Evolutionary conservation across 1,139 yeast genomes (phyloP).

Genomic region (Debaryomycetaceae sp.): DNA sequence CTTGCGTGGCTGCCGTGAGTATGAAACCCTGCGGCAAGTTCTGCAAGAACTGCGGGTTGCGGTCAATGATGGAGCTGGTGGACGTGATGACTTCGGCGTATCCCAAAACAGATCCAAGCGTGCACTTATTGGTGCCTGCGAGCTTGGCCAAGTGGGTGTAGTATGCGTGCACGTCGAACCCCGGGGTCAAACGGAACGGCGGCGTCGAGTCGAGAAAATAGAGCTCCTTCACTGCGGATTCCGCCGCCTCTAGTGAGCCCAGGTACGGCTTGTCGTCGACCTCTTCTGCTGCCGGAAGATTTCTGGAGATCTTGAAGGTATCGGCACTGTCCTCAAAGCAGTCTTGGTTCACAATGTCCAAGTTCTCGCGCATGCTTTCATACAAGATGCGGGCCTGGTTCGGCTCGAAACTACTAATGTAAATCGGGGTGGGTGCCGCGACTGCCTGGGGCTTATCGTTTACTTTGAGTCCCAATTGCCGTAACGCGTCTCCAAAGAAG

Average conservation of each 20-base stretch:
- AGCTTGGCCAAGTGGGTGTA: conserved; percentile 33
- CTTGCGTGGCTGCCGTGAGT: conserved; percentile 72
- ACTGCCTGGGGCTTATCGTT: conserved; percentile 34
- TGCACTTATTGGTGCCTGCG: conserved; percentile 15
- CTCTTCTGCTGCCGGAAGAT: conserved; percentile 11
- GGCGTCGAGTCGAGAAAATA: conserved; percentile 33
- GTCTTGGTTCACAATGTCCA: conserved; percentile 34
- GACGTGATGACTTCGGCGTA: conserved; percentile 90
- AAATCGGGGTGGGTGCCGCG: conserved; percentile 61
- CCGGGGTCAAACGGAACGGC: conserved; percentile 49
- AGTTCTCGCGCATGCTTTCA: conserved; percentile 18
- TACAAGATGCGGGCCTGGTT: conserved; percentile 17
- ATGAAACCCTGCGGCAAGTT: conserved; percentile 62
- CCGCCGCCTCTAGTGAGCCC: not conserved
- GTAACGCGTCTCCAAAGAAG: conserved; percentile 49
- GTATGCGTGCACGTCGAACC: conserved; percentile 54
- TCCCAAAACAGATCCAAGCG: conserved; percentile 52
- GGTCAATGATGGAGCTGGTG: conserved; percentile 69
- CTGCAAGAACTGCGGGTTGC: conserved; percentile 49
- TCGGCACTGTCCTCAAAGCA: conserved; percentile 43
- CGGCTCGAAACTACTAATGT: conserved; percentile 25
- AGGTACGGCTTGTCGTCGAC: not conserved
- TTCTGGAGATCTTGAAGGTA: conserved; percentile 31
- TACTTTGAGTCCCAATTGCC: conserved; percentile 57
- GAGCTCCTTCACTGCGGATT: conserved; percentile 32